Base-by-base conservation (phyloP, 2,329 filamentous ascomycete species). In the Ceratocystis huliohia region DNA sequence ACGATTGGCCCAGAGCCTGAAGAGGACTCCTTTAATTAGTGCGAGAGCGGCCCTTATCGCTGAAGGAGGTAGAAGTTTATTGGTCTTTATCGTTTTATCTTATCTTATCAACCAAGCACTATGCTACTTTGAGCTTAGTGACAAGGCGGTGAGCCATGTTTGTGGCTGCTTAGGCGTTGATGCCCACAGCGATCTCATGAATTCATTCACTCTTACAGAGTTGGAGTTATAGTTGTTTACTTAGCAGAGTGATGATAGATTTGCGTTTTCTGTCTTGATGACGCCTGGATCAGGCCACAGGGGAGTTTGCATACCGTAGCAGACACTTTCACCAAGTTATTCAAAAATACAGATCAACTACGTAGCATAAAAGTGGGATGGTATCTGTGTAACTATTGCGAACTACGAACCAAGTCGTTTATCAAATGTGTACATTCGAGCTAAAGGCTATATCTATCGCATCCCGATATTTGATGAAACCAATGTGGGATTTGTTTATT, bases 1-100 rank as follows among this genome's bases (percentile, higher is more conserved):
- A 15, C 41, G 63, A 64, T 64, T 64, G 63, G 63, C 5, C 48
- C 8, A 53, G 20, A 53, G 48, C 5, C 10, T 22, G 15, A 6
- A 53, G 22, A 53, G 48, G 48, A 10, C n/a, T 53, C 20, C 48
- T 53, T 64, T 20, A 50, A 13, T 22, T 3, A 41, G 28, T 30
- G 41, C 13, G 25, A 30, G 48, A 25, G 41, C 22, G 41, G 56
- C 30, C 46, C 30, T 66, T 66, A 63, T 66, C 46, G 30, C 37
- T 15, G 10, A n/a, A 50, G 53, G 4, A 44, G 37, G 15, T 8
- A 59, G 63, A n/a, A 28, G 15, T 13, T 20, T 56, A 15, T 30
- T 56, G 15, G 45, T 7, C 13, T 48, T 64, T 64, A 64, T 64
- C 63, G 13, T 5, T 33, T 64, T 64, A 64, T 64, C 63, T 50